Evolutionary conservation across 169 alveolate species (phyloP).

Genomic region (Plasmodium adleri): DNA sequence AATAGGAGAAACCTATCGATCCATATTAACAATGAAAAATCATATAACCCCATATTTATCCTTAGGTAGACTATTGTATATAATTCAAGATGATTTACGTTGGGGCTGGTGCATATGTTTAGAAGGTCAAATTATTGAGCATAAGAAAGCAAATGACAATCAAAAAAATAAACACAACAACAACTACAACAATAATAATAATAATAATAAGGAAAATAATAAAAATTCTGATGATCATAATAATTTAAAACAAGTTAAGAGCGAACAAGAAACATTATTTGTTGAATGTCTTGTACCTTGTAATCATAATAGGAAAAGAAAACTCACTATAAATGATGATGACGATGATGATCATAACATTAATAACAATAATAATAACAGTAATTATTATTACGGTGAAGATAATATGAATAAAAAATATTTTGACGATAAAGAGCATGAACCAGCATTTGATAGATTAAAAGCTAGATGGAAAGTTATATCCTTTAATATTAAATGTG

Average conservation of each 20-base stretch:
- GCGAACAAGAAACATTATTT: conserved; percentile 11
- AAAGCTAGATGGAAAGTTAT: conserved; percentile 66
- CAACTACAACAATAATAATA: background rate
- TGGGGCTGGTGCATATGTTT: conserved; percentile 89
- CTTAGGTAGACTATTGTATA: conserved; percentile 91
- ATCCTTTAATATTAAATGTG: conserved; percentile 32
- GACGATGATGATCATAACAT: conserved; percentile 20
- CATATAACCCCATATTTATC: conserved; percentile 87
- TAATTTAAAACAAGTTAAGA: background rate
- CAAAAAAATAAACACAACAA: background rate
- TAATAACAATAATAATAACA: background rate
- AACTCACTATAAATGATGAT: conserved; percentile 52
- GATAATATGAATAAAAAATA: no score
- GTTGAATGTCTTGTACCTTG: conserved; percentile 66
- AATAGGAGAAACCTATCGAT: conserved; percentile 56
- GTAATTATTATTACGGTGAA: background rate
- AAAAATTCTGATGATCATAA: background rate
- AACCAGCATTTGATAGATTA: conserved; percentile 42
- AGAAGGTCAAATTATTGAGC: conserved; percentile 78
- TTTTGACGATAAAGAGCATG: conserved; percentile 3
- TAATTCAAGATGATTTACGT: conserved; percentile 80
- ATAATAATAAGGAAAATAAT: background rate
- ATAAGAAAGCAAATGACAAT: background rate
- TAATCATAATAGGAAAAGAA: conserved; percentile 78
- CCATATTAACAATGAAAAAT: conserved; percentile 78